Evolutionary conservation across 1,284 basidiomycete genomes (phyloP).

Genomic region (Naganishia albida): DNA sequence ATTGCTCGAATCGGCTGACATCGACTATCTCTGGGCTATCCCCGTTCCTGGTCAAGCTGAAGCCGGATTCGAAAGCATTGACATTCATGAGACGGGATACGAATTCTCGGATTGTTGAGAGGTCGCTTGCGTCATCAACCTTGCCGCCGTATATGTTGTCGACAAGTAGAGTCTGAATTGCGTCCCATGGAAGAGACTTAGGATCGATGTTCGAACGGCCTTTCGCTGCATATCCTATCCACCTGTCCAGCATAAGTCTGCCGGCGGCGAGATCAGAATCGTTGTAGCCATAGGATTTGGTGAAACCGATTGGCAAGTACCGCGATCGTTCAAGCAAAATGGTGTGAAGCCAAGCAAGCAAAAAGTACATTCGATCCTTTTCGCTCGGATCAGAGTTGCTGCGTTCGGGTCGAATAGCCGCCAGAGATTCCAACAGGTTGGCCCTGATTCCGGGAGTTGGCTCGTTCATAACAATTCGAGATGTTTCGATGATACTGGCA

Average conservation of each 20-base stretch:
- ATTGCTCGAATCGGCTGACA: slow-evolving; percentile 85
- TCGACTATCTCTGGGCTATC: slow-evolving; percentile 70
- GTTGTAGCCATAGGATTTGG: slow-evolving; percentile 94
- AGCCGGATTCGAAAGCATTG: slow-evolving; percentile 84
- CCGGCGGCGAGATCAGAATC: slow-evolving; percentile 96
- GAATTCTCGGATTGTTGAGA: slow-evolving; percentile 84
- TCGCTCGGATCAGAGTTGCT: slow-evolving; percentile 81
- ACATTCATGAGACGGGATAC: slow-evolving; percentile 86
- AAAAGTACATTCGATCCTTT: slow-evolving; percentile 85
- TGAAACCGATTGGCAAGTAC: slow-evolving; percentile 93
- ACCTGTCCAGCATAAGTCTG: slow-evolving; percentile 83
- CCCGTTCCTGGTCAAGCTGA: slow-evolving; percentile 71
- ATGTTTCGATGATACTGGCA: slow-evolving; percentile 92
- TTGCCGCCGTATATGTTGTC: slow-evolving; percentile 93
- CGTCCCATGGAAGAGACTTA: slow-evolving; percentile 86
- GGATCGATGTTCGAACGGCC: slow-evolving; percentile 89
- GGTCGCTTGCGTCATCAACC: slow-evolving; percentile 91
- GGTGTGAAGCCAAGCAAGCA: slow-evolving; percentile 98
- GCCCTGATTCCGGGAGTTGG: slow-evolving; percentile 94
- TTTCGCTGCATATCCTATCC: slow-evolving; percentile 76
- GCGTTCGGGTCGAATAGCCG: slow-evolving; percentile 4
- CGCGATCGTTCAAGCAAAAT: slow-evolving; percentile 92
- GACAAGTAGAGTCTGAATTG: slow-evolving; percentile 83
- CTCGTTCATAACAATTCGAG: slow-evolving; percentile 94
- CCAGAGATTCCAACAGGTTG: slow-evolving; percentile 85